A percentile compares a stretch with the other conserved stretches of the same genome.
Conservation (phyloP, 192 early-diverging fungal genomes). For the Gorgonomyces haynaldii region DNA sequence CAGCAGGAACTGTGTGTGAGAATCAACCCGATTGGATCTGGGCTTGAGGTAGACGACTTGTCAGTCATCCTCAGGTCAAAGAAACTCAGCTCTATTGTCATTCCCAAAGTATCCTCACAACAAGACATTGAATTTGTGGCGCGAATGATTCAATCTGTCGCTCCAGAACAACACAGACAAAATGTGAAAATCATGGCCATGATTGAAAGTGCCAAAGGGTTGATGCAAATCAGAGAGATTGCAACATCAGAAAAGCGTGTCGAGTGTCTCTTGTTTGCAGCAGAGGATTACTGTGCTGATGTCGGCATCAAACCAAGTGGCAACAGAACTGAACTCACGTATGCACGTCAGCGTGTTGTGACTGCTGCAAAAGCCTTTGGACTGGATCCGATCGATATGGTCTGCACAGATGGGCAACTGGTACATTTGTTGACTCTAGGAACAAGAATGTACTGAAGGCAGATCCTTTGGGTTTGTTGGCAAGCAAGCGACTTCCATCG, state of each 20-base stretch:
- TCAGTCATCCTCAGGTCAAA: too few relatives aligned
- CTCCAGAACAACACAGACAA: conserved; percentile 44
- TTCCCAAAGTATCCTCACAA: too few relatives aligned
- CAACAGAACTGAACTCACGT: conserved; percentile 61
- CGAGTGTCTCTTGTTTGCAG: conserved; percentile 41
- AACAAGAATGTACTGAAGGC: too few relatives aligned
- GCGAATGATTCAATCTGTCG: conserved; percentile 58
- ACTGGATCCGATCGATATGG: conserved; percentile 88
- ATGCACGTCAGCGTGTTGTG: conserved; percentile 65
- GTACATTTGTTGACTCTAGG: conserved; percentile 1
- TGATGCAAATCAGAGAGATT: conserved; percentile 1
- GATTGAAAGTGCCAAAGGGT: too few relatives aligned
- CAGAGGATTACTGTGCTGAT: conserved; percentile 95
- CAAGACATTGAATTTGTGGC: conserved; percentile 68
- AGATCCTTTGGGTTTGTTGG: too few relatives aligned
- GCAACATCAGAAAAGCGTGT: neutral
- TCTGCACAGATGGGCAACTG: conserved; percentile 15
- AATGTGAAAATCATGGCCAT: too few relatives aligned
- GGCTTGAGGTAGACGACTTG: too few relatives aligned
- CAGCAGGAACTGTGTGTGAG: too few relatives aligned
- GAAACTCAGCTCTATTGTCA: too few relatives aligned
- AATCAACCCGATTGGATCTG: too few relatives aligned
- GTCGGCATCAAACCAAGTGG: conserved; percentile 66
- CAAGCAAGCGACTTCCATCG: too few relatives aligned
- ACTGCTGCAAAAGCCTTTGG: conserved; percentile 72